phyloP scores from a whole-genome alignment of 345 rosid genomes.

The Hypericum androsaemum region DNA sequence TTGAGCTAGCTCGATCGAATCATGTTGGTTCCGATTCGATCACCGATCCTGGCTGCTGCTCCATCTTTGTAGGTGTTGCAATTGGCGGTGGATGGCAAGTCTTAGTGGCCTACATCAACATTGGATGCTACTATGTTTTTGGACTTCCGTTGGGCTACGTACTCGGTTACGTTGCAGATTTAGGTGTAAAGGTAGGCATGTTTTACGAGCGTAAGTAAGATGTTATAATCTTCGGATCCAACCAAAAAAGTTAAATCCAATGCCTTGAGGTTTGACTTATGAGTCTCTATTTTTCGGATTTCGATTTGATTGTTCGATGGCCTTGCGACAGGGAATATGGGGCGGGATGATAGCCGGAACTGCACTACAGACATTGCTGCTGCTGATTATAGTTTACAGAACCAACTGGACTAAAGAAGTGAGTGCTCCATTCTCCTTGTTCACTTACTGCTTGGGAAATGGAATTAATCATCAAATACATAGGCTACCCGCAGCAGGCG shows the following conservation, averaged over 20 bases:
- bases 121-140: conserved; percentile 57
- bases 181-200: conserved; percentile 49
- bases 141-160: conserved; percentile 70
- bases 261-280: no score
- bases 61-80: conserved; percentile 51
- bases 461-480: not conserved
- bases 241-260: no score
- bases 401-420: conserved; percentile 88
- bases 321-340: conserved; percentile 83
- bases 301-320: no score
- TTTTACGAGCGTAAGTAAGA: no score
- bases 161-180: conserved; percentile 52
- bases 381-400: conserved; percentile 41
- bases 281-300: no score
- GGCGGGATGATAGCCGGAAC: conserved; percentile 74
- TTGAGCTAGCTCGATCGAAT: no score
- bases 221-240: no score
- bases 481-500: no score
- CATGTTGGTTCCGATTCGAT: no score
- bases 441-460: not conserved
- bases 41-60: not conserved
- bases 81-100: conserved; percentile 90
- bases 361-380: conserved; percentile 54
- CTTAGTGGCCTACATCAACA: conserved; percentile 65
- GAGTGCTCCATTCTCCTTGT: conserved; percentile 1